phyloP scores from a whole-genome alignment of 2,329 filamentous ascomycete genomes.

The Diaporthe aspalathi region DNA sequence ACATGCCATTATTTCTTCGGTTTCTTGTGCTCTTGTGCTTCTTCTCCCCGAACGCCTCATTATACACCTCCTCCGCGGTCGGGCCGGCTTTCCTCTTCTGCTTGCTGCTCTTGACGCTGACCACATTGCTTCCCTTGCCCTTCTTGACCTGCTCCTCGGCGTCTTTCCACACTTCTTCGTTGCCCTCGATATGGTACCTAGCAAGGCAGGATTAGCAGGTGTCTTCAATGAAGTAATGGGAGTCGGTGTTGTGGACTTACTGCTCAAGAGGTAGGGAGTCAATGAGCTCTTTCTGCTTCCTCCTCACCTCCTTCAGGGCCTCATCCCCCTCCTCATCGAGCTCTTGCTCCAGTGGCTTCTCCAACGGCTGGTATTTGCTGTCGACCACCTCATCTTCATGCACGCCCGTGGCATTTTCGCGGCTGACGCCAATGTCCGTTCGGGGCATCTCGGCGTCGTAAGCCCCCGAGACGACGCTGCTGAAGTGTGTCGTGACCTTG shows the following conservation, averaged over 20 bases:
- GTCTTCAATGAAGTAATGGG: not conserved
- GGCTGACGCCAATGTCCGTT: slow-evolving; percentile 68
- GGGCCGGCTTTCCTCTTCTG: slow-evolving; percentile 77
- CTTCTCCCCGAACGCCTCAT: slow-evolving; percentile 66
- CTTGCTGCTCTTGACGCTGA: slow-evolving; percentile 86
- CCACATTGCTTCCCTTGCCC: slow-evolving; percentile 70
- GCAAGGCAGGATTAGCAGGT: slow-evolving; percentile 21
- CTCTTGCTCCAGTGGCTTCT: slow-evolving; percentile 80
- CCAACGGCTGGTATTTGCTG: slow-evolving; percentile 76
- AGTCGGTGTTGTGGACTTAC: slow-evolving; percentile 59
- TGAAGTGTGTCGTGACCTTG: slow-evolving; percentile 86
- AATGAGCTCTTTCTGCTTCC: slow-evolving; percentile 88
- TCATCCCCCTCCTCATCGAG: slow-evolving; percentile 86
- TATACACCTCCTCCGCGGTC: slow-evolving; percentile 71
- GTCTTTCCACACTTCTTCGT: slow-evolving; percentile 71
- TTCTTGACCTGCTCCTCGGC: slow-evolving; percentile 81
- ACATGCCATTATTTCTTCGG: slow-evolving; percentile 57
- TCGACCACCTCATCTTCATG: slow-evolving; percentile 77
- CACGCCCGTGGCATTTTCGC: slow-evolving; percentile 69
- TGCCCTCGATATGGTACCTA: slow-evolving; percentile 74
- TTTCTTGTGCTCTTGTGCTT: slow-evolving; percentile 62
- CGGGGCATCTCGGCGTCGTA: slow-evolving; percentile 75
- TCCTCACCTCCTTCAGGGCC: slow-evolving; percentile 75
- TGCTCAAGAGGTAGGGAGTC: slow-evolving; percentile 90
- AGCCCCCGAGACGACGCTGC: slow-evolving; percentile 77